Percentiles rank a stretch among this genome's conserved stretches.
phyloP scores from a whole-genome alignment of 2,329 filamentous ascomycete species.

The Aspergillus caelatus region DNA sequence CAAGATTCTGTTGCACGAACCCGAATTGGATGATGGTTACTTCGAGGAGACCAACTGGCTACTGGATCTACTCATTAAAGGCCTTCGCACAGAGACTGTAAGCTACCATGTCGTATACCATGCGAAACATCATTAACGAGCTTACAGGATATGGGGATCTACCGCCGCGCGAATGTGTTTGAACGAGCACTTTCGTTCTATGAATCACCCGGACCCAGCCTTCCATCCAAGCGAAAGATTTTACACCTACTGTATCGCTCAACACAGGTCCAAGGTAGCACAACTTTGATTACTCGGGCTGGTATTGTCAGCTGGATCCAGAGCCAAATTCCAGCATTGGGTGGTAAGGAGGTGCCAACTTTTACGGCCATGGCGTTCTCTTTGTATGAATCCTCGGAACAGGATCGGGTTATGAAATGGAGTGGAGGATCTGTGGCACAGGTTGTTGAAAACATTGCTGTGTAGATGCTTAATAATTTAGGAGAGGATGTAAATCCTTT shows the following conservation, averaged over 20 bases:
- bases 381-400: slow-evolving; percentile 68
- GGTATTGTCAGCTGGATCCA: slow-evolving; percentile 76
- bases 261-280: slow-evolving; percentile 71
- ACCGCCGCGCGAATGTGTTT: slow-evolving; percentile 65
- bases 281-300: slow-evolving; percentile 76
- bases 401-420: slow-evolving; percentile 68
- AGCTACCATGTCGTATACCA: slow-evolving; percentile 17
- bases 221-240: slow-evolving; percentile 64
- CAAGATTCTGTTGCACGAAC: slow-evolving; percentile 72
- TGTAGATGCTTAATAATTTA: slow-evolving; percentile 7
- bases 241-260: slow-evolving; percentile 65
- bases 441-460: slow-evolving; percentile 29
- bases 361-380: slow-evolving; percentile 61
- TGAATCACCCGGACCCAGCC: slow-evolving; percentile 65
- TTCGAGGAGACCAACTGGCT: slow-evolving; percentile 76
- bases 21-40: slow-evolving; percentile 72
- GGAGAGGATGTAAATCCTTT: not conserved
- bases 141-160: slow-evolving; percentile 50
- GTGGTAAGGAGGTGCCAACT: slow-evolving; percentile 42
- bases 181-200: slow-evolving; percentile 74
- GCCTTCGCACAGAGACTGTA: slow-evolving; percentile 60
- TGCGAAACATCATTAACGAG: slow-evolving; percentile 14
- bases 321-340: slow-evolving; percentile 57
- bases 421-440: slow-evolving; percentile 55
- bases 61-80: slow-evolving; percentile 69